Base-by-base conservation (phyloP, 208 protist species). In the Leishmania tarentolae region DNA sequence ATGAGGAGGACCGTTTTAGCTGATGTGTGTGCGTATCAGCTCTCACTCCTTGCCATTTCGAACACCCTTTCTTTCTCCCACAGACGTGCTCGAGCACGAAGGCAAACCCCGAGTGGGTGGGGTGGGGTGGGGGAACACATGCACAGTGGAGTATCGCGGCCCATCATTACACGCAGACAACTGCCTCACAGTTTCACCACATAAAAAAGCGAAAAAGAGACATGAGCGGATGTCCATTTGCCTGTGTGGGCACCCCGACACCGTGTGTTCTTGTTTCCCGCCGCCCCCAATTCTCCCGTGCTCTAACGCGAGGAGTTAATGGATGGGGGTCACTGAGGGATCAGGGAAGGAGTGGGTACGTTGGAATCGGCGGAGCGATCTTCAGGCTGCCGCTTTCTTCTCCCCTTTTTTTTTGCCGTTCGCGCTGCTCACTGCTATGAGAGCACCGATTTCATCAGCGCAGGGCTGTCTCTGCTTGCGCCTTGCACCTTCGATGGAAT, bases 371-470 rank as follows among this genome's bases (percentile, higher is more conserved):
- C 53, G 46, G 42, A 17, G 19, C 21, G 75, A 21, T n/a, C 11
- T 37, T 77, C 44, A 59, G n/a, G 57, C 24, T 72, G 37, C 46
- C 1, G 5, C 35, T 68, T 63, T 72, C 50, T 24, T 83, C 57
- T 78, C 19, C 17, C 37, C 52, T 50, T 52, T 81, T 81, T 44
- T 75, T 77, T 44, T 59, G 56, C 21, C 50, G 15, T 76, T 44
- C 78, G 72, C 31, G 57, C 28, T 40, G 31, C 53, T 13, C 40
- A 52, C 68, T 47, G 37, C 42, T 53, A 2, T 44, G n/a, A 37
- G 40, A 47, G 40, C 44, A 40, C 1, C 21, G 11, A 28, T 50
- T 17, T 21, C 44, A 17, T 44, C 52, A 44, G 24, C 63, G 13
- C 40, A 13, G 31, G 47, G 42, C 53, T 40, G 11, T 74, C 44